A percentile compares a stretch with the other conserved stretches of the same genome.
These are phyloP conservation scores for Haberlea rhodopensis DNA, from an alignment of 257 asterid species.

Conservation along the genomic window DNA sequence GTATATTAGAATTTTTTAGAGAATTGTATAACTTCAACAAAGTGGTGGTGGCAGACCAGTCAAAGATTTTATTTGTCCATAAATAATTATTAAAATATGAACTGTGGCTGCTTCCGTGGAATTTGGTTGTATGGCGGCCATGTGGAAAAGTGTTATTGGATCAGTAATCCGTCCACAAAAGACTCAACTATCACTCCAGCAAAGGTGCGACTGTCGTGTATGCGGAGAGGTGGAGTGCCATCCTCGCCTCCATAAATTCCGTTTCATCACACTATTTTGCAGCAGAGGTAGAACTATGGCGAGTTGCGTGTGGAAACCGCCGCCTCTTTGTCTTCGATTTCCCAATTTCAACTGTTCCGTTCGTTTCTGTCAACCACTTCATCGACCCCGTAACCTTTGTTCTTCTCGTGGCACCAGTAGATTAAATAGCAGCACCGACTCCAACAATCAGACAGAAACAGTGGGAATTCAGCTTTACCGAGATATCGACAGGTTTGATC, in stretches of 20 bases:
- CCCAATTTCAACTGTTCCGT: not conserved
- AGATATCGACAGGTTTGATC: conserved; percentile 72
- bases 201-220: not conserved
- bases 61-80: no score
- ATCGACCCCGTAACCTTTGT: conserved; percentile 20
- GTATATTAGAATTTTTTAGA: no score
- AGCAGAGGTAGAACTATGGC: conserved; percentile 32
- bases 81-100: no score
- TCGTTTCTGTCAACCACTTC: conserved; percentile 21
- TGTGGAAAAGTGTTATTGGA: no score
- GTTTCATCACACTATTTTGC: not conserved
- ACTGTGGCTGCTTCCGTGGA: no score
- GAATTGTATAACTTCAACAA: no score
- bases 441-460: conserved; percentile 33
- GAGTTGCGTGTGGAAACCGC: conserved; percentile 33
- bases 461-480: conserved; percentile 71
- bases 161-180: no score
- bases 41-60: no score
- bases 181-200: no score
- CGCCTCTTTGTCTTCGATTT: conserved; percentile 19
- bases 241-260: not conserved
- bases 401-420: conserved; percentile 33
- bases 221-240: not conserved
- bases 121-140: no score
- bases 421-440: conserved; percentile 33